Evolutionary conservation across 306 rosid genomes (phyloP).

Genomic region (Acacia melanoxylon): DNA sequence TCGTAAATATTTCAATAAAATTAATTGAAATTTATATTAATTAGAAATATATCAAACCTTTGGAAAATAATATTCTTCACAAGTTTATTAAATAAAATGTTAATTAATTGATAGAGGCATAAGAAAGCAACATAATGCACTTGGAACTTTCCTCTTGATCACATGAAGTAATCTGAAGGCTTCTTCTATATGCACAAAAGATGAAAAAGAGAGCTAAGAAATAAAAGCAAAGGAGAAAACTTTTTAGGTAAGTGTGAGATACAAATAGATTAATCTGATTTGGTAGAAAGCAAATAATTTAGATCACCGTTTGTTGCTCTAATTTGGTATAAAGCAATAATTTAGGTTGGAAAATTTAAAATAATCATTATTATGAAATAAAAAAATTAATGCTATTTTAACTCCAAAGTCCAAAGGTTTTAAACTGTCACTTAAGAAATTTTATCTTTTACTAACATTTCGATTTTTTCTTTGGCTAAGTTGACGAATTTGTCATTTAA

Average conservation of each 20-base stretch:
- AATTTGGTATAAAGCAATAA: neutral
- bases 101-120: neutral
- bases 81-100: neutral
- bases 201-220: neutral
- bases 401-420: no score
- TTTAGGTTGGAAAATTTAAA: neutral
- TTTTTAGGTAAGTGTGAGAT: constrained; percentile 17
- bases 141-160: neutral
- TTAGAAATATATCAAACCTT: neutral
- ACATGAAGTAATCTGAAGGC: neutral
- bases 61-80: neutral
- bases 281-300: constrained; percentile 30
- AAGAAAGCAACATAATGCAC: no score
- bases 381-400: neutral
- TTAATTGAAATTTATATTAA: neutral
- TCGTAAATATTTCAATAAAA: neutral
- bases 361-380: no score
- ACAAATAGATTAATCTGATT: constrained; percentile 28
- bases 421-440: no score
- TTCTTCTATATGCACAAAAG: neutral
- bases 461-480: neutral
- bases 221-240: constrained; percentile 11
- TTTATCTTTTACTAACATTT: no score
- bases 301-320: constrained; percentile 2
- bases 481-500: neutral